phyloP scores from a whole-genome alignment of 345 rosid genomes.

The Bruguiera parviflora region DNA sequence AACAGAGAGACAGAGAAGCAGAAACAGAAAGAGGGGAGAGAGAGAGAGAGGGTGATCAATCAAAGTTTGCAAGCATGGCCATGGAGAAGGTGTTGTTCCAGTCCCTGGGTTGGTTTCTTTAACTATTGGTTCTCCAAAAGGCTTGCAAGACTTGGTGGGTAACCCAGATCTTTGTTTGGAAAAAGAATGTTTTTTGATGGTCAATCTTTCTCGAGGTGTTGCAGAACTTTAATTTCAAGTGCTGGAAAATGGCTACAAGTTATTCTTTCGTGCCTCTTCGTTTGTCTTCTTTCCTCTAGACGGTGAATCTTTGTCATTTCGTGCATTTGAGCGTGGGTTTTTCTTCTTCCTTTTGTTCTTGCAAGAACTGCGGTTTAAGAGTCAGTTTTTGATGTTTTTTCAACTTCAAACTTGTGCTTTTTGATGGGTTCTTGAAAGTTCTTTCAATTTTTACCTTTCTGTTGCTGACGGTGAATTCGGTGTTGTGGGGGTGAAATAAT shows the following conservation, averaged over 20 bases:
- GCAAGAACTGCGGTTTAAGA: neutral
- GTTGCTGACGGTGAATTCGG: neutral
- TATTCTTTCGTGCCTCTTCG: neutral
- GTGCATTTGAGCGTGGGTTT: neutral
- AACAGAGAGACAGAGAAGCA: constrained; percentile 1
- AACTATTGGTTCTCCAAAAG: constrained; percentile 22
- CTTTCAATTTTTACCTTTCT: neutral
- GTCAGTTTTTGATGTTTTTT: neutral
- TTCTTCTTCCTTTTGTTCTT: neutral
- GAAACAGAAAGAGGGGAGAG: constrained; percentile 11
- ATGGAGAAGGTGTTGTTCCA: constrained; percentile 21
- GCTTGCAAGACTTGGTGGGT: constrained; percentile 33
- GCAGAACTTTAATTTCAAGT: neutral
- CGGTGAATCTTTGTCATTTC: neutral
- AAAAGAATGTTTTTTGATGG: neutral
- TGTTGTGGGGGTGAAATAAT: too few species aligned
- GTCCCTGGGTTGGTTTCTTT: constrained; percentile 30
- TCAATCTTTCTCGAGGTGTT: constrained; percentile 13
- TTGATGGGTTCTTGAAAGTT: neutral
- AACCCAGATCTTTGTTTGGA: constrained; percentile 11
- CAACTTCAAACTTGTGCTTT: neutral
- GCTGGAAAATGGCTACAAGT: neutral
- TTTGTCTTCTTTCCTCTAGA: neutral
- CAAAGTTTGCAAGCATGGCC: constrained; percentile 12
- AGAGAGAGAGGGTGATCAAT: constrained; percentile 10